Percentiles rank a stretch among this genome's conserved stretches.
These are phyloP conservation scores for Laburnicola sp. DNA, from an alignment of 2,329 filamentous ascomycete species.

Conservation along the genomic window DNA sequence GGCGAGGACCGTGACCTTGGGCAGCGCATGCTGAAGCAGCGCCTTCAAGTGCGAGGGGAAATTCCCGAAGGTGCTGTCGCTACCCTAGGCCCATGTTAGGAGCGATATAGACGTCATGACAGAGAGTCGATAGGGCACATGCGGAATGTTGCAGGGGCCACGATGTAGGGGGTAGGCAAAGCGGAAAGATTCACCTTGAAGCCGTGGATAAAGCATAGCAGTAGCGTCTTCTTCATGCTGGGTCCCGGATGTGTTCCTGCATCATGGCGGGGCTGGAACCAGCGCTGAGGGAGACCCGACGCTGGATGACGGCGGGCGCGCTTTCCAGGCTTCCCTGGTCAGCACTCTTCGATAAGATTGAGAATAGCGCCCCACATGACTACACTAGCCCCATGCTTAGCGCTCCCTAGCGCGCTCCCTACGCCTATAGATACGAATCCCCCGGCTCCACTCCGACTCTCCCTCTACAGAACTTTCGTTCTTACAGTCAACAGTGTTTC, in stretches of 20 bases:
- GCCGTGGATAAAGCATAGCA: conserved; percentile 84
- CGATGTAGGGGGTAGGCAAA: not conserved
- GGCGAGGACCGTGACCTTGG: conserved; percentile 67
- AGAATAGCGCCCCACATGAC: no score
- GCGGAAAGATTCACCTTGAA: conserved; percentile 65
- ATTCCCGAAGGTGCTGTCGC: conserved; percentile 74
- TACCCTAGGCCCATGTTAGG: conserved; percentile 58
- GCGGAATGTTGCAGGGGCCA: conserved; percentile 1
- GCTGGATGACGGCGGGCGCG: not conserved
- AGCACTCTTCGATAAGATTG: not conserved
- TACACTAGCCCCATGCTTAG: no score
- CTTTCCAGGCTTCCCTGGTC: no score
- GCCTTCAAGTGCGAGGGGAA: conserved; percentile 74
- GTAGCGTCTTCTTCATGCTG: conserved; percentile 74
- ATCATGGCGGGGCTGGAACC: conserved; percentile 34
- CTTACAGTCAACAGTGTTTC: no score
- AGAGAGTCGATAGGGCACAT: not conserved
- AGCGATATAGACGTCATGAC: not conserved
- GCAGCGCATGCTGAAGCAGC: conserved; percentile 66
- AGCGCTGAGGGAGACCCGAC: not conserved
- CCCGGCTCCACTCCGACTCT: no score
- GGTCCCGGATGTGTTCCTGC: conserved; percentile 38
- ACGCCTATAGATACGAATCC: no score
- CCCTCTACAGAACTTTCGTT: no score
- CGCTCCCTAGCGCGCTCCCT: no score